Evolutionary conservation across 1,284 basidiomycete species (phyloP).

Genomic region (Boletellus sp.): DNA sequence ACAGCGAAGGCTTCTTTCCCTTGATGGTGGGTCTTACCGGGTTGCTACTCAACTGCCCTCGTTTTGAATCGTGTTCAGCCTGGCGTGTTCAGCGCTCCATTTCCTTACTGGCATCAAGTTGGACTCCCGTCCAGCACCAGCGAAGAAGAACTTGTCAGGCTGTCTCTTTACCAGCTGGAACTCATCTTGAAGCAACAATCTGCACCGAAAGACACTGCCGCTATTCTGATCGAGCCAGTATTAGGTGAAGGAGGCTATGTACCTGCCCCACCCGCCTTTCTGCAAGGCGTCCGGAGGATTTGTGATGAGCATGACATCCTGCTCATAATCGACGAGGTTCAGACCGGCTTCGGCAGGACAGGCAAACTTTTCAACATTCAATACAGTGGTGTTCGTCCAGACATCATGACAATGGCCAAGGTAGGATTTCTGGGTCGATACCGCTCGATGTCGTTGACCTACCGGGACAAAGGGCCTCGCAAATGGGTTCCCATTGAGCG

Average conservation of each 20-base stretch:
- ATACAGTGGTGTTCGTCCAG: constrained; percentile 78
- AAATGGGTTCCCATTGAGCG: constrained; percentile 92
- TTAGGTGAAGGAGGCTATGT: constrained; percentile 95
- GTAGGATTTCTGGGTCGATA: constrained; percentile 29
- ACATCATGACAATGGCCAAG: constrained; percentile 90
- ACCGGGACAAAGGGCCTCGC: constrained; percentile 65
- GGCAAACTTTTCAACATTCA: constrained; percentile 84
- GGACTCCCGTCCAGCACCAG: constrained; percentile 63
- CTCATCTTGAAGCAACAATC: constrained; percentile 84
- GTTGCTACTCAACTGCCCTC: neutral
- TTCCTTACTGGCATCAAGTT: constrained; percentile 92
- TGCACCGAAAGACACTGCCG: constrained; percentile 83
- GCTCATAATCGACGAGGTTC: constrained; percentile 85
- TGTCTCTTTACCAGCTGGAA: constrained; percentile 80
- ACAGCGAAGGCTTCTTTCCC: constrained; percentile 75
- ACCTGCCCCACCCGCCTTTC: constrained; percentile 78
- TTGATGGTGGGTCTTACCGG: constrained; percentile 62
- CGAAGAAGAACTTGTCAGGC: constrained; percentile 60
- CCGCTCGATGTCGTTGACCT: constrained; percentile 4
- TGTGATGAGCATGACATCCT: constrained; percentile 87
- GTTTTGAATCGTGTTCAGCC: constrained; percentile 46
- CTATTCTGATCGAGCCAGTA: constrained; percentile 89
- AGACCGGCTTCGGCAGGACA: constrained; percentile 87
- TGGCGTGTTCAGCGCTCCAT: constrained; percentile 79
- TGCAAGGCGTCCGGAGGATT: constrained; percentile 76